Evolutionary conservation across 2,329 filamentous ascomycete genomes (phyloP).

Genomic region (Pestalotiopsis sp.): DNA sequence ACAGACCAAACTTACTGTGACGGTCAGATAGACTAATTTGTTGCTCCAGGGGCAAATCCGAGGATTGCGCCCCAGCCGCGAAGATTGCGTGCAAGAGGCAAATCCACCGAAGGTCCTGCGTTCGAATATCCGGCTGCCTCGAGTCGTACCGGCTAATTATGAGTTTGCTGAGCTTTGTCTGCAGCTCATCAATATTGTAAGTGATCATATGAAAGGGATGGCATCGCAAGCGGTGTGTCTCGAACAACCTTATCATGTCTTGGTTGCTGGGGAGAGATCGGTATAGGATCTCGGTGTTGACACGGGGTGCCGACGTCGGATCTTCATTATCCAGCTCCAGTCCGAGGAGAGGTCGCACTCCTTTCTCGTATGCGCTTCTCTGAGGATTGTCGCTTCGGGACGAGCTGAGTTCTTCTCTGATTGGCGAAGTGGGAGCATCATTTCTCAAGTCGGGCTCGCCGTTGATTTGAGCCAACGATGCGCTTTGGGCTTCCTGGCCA

Average conservation of each 20-base stretch:
- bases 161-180: background rate
- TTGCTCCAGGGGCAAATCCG: background rate
- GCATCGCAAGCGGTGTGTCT: background rate
- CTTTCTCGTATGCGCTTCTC: background rate
- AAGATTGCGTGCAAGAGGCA: background rate
- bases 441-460: no score
- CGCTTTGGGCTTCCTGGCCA: background rate
- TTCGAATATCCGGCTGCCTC: background rate
- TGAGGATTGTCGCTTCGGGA: background rate
- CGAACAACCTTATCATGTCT: background rate
- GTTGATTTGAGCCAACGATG: no score
- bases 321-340: background rate
- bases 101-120: background rate
- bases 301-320: background rate
- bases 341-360: background rate
- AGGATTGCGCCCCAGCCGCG: background rate
- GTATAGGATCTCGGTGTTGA: background rate
- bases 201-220: background rate
- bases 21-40: background rate
- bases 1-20: background rate
- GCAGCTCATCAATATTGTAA: background rate
- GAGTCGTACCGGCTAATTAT: background rate
- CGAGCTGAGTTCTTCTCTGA: background rate
- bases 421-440: background rate
- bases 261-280: background rate